These are phyloP conservation scores for Talaromyces sp. DNA, from an alignment of 2,329 filamentous ascomycete species.

Conservation along the genomic window DNA sequence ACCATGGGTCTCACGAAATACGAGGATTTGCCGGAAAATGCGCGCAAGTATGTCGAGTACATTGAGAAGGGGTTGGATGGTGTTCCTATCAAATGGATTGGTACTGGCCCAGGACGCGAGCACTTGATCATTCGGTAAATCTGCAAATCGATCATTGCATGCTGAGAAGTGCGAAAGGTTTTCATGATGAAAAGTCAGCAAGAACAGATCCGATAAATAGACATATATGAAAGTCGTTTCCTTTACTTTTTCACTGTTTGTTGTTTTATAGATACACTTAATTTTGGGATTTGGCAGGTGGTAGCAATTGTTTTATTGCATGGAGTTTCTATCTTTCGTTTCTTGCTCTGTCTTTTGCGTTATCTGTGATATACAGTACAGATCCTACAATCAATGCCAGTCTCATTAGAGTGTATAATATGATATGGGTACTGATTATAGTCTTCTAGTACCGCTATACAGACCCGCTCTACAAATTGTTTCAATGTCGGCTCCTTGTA, in stretches of 20 bases:
- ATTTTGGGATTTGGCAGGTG: slow-evolving; percentile 4
- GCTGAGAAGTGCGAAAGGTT: not conserved
- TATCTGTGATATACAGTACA: not conserved
- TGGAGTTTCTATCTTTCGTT: not conserved
- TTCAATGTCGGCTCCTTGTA: no score
- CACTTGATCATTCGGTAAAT: slow-evolving; percentile 57
- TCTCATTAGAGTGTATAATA: not conserved
- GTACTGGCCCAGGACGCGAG: slow-evolving; percentile 60
- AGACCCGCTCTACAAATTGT: not conserved
- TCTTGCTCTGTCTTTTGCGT: not conserved
- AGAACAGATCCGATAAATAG: not conserved
- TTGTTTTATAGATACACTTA: slow-evolving; percentile 3
- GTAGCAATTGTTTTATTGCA: slow-evolving; percentile 7
- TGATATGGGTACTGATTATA: not conserved
- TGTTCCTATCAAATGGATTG: slow-evolving; percentile 62
- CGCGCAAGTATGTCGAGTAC: slow-evolving; percentile 60
- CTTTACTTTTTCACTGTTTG: not conserved
- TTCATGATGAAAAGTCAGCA: not conserved
- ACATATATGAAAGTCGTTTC: not conserved
- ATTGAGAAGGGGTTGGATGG: slow-evolving; percentile 57
- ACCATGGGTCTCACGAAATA: slow-evolving; percentile 59
- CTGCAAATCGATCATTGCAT: not conserved
- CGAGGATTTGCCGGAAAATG: slow-evolving; percentile 58
- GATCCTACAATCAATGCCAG: not conserved
- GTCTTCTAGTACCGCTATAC: not conserved